A percentile compares a stretch with the other conserved stretches of the same genome.
Conservation (phyloP, 176 grass and related monocot genomes). For the Eremochloa ophiuroides region DNA sequence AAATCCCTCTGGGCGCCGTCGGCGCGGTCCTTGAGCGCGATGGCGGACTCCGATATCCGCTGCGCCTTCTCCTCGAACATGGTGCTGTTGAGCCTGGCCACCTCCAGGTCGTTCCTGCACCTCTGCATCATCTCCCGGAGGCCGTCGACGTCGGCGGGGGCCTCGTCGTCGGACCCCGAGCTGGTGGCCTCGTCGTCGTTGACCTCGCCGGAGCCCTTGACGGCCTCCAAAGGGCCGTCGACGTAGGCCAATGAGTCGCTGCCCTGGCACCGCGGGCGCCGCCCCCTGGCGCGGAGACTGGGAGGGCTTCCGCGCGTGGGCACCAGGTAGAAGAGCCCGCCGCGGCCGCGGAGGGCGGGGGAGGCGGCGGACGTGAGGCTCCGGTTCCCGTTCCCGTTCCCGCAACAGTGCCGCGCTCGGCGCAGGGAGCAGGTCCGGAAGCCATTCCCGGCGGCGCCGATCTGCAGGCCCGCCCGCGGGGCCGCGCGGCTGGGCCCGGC, state of each 20-base stretch:
- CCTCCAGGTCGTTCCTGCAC: slow-evolving; percentile 61
- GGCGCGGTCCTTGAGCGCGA: slow-evolving; percentile 70
- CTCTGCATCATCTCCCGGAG: slow-evolving; percentile 53
- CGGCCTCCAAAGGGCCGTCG: slow-evolving; percentile 31
- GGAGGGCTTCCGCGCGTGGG: background rate
- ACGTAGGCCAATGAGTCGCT: slow-evolving; percentile 57
- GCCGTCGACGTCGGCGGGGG: slow-evolving; percentile 11
- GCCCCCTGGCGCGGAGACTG: background rate
- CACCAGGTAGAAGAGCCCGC: slow-evolving; percentile 1
- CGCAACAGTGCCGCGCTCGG: slow-evolving; percentile 7
- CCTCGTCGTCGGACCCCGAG: slow-evolving; percentile 33
- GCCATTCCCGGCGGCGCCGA: slow-evolving; percentile 22
- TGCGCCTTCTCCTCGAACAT: slow-evolving; percentile 89
- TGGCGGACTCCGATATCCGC: slow-evolving; percentile 69
- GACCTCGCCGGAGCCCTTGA: slow-evolving; percentile 18
- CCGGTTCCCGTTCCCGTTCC: background rate
- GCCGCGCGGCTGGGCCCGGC: slow-evolving; percentile 26
- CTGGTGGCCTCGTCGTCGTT: background rate
- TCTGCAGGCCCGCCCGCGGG: slow-evolving; percentile 17
- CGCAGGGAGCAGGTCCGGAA: slow-evolving; percentile 19
- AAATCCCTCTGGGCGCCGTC: slow-evolving; percentile 54
- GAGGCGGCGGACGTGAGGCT: slow-evolving; percentile 9
- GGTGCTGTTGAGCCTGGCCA: slow-evolving; percentile 63
- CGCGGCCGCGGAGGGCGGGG: slow-evolving; percentile 20
- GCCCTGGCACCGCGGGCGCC: slow-evolving; percentile 36